These are phyloP conservation scores for Gnetum montanum DNA, from an alignment of 75 land plant species.

Conservation along the genomic window DNA sequence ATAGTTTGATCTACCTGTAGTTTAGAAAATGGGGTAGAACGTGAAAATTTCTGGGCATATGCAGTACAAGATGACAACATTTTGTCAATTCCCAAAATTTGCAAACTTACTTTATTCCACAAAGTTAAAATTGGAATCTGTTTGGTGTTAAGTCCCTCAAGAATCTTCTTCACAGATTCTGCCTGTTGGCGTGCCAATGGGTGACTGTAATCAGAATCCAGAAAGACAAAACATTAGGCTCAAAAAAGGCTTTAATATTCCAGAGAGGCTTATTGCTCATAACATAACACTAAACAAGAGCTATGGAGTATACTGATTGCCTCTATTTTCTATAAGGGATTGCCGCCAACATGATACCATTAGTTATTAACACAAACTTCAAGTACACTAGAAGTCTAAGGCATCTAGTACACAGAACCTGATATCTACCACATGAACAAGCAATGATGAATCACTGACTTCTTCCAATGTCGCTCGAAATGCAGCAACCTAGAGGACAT, in stretches of 20 bases:
- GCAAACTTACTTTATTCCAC: slow-evolving; percentile 97
- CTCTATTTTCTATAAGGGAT: too few relatives aligned
- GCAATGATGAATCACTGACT: slow-evolving; percentile 82
- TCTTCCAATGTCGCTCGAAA: slow-evolving; percentile 95
- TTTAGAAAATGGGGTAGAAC: too few relatives aligned
- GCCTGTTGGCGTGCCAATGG: slow-evolving; percentile 79
- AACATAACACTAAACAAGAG: too few relatives aligned
- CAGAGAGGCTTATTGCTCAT: too few relatives aligned
- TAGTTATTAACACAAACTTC: too few relatives aligned
- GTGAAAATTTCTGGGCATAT: too few relatives aligned
- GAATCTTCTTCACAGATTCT: slow-evolving; percentile 75
- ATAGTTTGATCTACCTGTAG: slow-evolving; percentile 68
- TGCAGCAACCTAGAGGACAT: slow-evolving; percentile 76
- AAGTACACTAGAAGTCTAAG: too few relatives aligned
- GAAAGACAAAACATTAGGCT: neutral
- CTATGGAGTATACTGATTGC: too few relatives aligned
- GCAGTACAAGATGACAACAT: too few relatives aligned
- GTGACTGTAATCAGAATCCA: slow-evolving; percentile 43
- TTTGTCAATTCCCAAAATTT: too few relatives aligned
- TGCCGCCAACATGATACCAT: too few relatives aligned
- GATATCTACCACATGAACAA: slow-evolving; percentile 91
- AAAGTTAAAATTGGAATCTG: slow-evolving; percentile 70
- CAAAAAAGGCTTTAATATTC: neutral
- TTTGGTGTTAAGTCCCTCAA: slow-evolving; percentile 66
- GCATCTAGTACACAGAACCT: too few relatives aligned